Evolutionary conservation across 2,329 filamentous ascomycete genomes (phyloP), one percentile per base, ranked within the genome.

Genomic region (Aspergillus versicolor): DNA sequence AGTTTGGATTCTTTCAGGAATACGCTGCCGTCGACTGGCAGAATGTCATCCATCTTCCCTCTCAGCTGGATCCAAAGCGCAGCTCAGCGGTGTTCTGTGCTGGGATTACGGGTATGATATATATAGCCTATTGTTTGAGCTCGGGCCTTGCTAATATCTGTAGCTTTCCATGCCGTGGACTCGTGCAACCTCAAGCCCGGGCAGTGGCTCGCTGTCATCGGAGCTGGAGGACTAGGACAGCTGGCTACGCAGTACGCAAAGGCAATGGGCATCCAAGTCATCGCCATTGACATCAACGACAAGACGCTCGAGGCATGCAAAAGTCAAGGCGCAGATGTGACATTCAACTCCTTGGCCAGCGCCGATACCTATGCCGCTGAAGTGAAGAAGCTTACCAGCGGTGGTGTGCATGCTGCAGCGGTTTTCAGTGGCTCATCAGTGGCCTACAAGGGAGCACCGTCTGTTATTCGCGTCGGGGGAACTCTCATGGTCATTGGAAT

Each of bases 161-260:
- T n/a, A 57, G 55, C 55, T 5, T 57, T 43, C 38, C 49, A 57
- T 17, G 49, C 49, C 41, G 50, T 57, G 11, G 32, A 57, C 3
- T 22, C 27, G 9, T 57, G 55, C 45, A 59, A 41, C 3, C 43
- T 72, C 6, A 64, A 63, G n/a, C 62, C 63, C 2, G 67, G 68
- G 4, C 63, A 70, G 41, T 70, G 67, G 68, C 41, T 72, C 9
- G 63, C 64, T 3, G 64, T 67, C 13, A 66, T 68, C 11, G 68
- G 68, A 6, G 52, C 57, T 34, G 70, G 69, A 17, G 70, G 70
- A 13, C 61, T 72, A 1, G 70, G 70, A 2, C 67, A 70, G 46
- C 62, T 72, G 21, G 45, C 53, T 2, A 63, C 70, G 5, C 70
- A 72, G 51, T 71, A 79, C 60, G 68, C 68, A 3, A 70, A 67